Conservation (phyloP, 129 eudicot species). For the Rutidosis leptorrhynchoides region DNA sequence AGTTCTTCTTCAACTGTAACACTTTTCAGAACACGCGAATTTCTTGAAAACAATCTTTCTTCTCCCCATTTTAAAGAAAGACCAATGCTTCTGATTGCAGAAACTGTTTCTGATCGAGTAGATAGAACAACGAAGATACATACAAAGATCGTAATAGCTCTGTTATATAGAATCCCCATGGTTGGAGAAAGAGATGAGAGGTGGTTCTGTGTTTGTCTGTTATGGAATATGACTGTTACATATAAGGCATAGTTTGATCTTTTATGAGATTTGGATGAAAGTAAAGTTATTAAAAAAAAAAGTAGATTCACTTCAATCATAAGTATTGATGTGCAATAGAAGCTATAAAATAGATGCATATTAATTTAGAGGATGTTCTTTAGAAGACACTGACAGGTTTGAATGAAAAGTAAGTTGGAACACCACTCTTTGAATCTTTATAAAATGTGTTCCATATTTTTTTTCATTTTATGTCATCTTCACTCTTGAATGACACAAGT, state of each 20-base stretch:
- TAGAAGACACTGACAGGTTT: slow-evolving; percentile 77
- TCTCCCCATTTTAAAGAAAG: slow-evolving; percentile 56
- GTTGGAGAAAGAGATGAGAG: slow-evolving; percentile 24
- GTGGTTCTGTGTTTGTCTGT: slow-evolving; percentile 14
- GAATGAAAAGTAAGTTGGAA: slow-evolving; percentile 70
- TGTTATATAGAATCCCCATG: slow-evolving; percentile 42
- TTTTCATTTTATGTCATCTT: slow-evolving; percentile 26
- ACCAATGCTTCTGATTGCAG: slow-evolving; percentile 48
- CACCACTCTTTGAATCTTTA: slow-evolving; percentile 63
- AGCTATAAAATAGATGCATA: slow-evolving; percentile 17
- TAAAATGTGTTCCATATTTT: slow-evolving; percentile 44
- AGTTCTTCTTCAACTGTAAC: slow-evolving; percentile 36
- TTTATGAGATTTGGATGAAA: slow-evolving; percentile 47
- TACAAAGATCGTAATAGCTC: slow-evolving; percentile 35
- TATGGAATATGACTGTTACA: slow-evolving; percentile 38
- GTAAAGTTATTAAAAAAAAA: slow-evolving; percentile 38
- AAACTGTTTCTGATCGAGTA: slow-evolving; percentile 40
- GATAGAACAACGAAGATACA: slow-evolving; percentile 50
- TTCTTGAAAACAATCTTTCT: slow-evolving; percentile 34
- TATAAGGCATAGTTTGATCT: slow-evolving; percentile 45
- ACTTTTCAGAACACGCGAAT: slow-evolving; percentile 37
- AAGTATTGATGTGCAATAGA: slow-evolving; percentile 14
- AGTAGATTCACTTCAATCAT: slow-evolving; percentile 77
- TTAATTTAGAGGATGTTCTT: slow-evolving; percentile 52
- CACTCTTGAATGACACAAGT: slow-evolving; percentile 14